Evolutionary conservation across 1,284 basidiomycete species (phyloP), one percentile per base, ranked within the genome.

Genomic region (Cerioporus squamosus): DNA sequence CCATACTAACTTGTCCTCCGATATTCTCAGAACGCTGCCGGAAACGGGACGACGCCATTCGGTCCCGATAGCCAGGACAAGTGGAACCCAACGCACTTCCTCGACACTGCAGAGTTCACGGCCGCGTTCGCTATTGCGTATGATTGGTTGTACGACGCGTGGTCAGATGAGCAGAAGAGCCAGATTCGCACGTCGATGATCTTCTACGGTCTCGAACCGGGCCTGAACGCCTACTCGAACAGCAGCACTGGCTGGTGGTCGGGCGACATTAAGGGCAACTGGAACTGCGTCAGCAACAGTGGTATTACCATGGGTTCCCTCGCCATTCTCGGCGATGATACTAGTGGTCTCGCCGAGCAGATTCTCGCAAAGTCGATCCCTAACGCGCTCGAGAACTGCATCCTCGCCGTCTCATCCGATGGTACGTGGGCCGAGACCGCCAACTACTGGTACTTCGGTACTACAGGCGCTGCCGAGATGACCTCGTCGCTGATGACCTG

Each of bases 221-320:
- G 92, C 67, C 57, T 84, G 40, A 65, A 64, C 29, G 84, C 84
- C 2, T 84, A 83, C 66, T 77, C 74, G 31, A 72, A 75, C 51
- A 61, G 76, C 42, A 72, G 76, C 52, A 75, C 73, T 51, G 81
- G 87, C 54, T 88, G 90, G 88, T 88, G 86, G 87, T 71, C 69
- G 51, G 79, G 70, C 40, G 79, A 79, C 61, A 84, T 79, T 42
- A 77, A 76, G 38, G 90, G 97, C 44, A 98, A 98, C 80, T 98
- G 96, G 96, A 98, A 98, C 76, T 98, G 97, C 67, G 94, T 98
- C 62, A 95, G 90, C 81, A 99, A 98, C 75, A 86, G 87, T 57
- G 97, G 97, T 60, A 78, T 99, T 65, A 93, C 93, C 20, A 77
- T 98, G 71, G 97, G 85, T 55, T 85, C 97, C 0, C 87, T 99